Evolutionary conservation across 257 asterid genomes (phyloP), one percentile per base, ranked within the genome.

Genomic region (Solanum sejunctum): DNA sequence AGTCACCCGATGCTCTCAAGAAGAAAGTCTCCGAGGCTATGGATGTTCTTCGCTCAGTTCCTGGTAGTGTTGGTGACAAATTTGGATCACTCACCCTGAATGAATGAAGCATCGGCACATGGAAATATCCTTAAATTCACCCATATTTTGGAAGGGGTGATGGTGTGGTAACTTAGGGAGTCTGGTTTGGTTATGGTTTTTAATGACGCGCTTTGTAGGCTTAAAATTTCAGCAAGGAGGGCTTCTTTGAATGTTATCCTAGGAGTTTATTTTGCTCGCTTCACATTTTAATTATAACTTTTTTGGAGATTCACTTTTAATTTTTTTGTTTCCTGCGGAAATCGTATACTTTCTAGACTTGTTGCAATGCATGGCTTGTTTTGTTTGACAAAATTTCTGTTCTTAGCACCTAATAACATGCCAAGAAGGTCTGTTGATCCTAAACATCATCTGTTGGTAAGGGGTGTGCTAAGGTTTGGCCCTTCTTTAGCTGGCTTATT

Each of bases 1-100:
- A 95, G 61, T 91, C 98, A 11, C 97, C 97, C 0, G 98, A 94
- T 64, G 96, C 96, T 73, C 94, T 95, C 6, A 94, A 93, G 90
- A 89, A 91, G 89, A 95, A 95, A 83, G 95, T 93, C 26, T 86
- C 80, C 0, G 98, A 95, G 89, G 98, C 98, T 18, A 88, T 95
- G 94, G 92, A 89, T 26, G 96, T 95, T 63, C 97, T 95, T 51
- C 94, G 90, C 58, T 17, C 52, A 21, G 63, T 7, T 16, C 67
- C 89, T 8, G 87, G 80, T 4, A 88, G 88, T 49, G 83, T 81
- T 10, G 83, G 88, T 49, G 85, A 87, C 56, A 87, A 89, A 28
- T 86, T 86, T 32, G 43, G 80, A 66, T 79, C 90, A 10, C 73
- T 73, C 81, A 28, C 70, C 85, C 85, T 88, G 70, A 85, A 82